These are phyloP conservation scores for Panicum miliaceum DNA, from an alignment of 176 grass and related monocot species.

Conservation along the genomic window DNA sequence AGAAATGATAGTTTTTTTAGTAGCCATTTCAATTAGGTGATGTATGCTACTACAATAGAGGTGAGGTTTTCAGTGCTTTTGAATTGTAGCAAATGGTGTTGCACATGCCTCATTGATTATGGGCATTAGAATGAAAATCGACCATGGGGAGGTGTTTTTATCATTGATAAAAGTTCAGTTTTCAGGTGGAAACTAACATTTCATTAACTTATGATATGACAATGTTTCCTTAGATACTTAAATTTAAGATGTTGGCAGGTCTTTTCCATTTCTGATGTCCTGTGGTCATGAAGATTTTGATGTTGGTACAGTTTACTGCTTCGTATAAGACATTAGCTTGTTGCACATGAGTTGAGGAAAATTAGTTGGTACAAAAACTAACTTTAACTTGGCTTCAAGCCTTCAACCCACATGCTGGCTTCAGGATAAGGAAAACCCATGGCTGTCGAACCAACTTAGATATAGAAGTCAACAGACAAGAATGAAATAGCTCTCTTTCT, in stretches of 20 bases:
- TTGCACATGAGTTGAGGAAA: neutral
- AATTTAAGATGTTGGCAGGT: neutral
- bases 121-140: neutral
- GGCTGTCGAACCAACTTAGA: no score
- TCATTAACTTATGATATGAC: neutral
- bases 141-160: no score
- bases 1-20: neutral
- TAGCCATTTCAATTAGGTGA: neutral
- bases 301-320: slow-evolving; percentile 1
- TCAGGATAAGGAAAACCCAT: neutral
- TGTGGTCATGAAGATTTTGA: neutral
- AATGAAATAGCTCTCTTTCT: no score
- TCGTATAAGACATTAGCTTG: neutral
- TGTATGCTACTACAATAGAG: neutral
- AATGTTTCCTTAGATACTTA: neutral
- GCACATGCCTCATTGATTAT: neutral
- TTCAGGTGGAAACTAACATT: slow-evolving; percentile 14
- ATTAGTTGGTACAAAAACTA: slow-evolving; percentile 14
- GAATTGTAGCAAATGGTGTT: neutral
- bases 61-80: neutral
- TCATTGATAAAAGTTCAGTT: neutral
- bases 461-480: no score
- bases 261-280: neutral
- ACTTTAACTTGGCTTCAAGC: neutral
- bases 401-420: neutral